phyloP scores from a whole-genome alignment of 208 protist species.

The Crithidia mellificae region DNA sequence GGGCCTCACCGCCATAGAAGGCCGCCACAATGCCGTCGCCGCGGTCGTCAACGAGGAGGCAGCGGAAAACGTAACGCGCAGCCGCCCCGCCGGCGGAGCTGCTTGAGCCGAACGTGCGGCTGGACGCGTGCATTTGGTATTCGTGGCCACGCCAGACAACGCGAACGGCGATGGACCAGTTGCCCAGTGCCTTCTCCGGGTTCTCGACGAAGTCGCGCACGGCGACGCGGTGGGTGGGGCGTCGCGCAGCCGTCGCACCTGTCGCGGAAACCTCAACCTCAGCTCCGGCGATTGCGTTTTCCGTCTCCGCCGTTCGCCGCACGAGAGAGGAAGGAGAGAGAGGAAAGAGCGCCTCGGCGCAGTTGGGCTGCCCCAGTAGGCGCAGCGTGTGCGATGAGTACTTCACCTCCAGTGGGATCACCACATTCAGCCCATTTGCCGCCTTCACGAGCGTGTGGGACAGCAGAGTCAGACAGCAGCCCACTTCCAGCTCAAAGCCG shows the following conservation, averaged over 20 bases:
- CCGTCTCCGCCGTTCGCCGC: slow-evolving; percentile 4
- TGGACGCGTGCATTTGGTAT: slow-evolving; percentile 14
- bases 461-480: slow-evolving; percentile 61
- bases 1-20: slow-evolving; percentile 22
- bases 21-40: slow-evolving; percentile 53
- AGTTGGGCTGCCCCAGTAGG: slow-evolving; percentile 58
- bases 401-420: slow-evolving; percentile 48
- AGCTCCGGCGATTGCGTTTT: background rate
- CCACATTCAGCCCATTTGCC: slow-evolving; percentile 67
- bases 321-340: slow-evolving; percentile 54
- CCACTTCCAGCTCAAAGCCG: slow-evolving; percentile 71
- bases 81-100: background rate
- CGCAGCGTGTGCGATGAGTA: slow-evolving; percentile 48
- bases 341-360: slow-evolving; percentile 35
- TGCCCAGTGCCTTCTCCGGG: slow-evolving; percentile 35
- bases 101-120: background rate
- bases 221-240: slow-evolving; percentile 22
- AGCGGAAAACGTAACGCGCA: slow-evolving; percentile 39
- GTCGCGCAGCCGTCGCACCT: background rate
- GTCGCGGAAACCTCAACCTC: background rate
- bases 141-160: slow-evolving; percentile 62
- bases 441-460: slow-evolving; percentile 57
- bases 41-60: slow-evolving; percentile 52
- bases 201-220: slow-evolving; percentile 45
- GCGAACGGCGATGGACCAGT: slow-evolving; percentile 52